phyloP scores from a whole-genome alignment of 2,329 filamentous ascomycete species.

The Xylariaceae sp. region DNA sequence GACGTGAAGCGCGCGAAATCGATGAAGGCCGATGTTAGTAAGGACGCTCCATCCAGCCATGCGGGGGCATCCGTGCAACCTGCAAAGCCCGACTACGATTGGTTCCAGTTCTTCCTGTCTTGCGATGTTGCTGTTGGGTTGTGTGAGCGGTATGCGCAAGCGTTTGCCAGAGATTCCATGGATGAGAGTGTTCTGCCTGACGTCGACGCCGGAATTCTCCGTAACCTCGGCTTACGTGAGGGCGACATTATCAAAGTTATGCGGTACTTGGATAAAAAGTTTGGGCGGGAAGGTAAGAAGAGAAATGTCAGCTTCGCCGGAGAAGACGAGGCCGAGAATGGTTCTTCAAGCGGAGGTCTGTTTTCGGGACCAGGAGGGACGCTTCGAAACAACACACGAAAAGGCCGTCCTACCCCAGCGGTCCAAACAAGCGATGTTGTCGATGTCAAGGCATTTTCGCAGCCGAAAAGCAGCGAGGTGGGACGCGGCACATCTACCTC shows the following conservation, averaged over 20 bases:
- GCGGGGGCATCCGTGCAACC: constrained; percentile 69
- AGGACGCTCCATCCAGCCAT: constrained; percentile 41
- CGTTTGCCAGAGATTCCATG: constrained; percentile 92
- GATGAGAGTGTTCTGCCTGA: constrained; percentile 91
- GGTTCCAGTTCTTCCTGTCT: constrained; percentile 97
- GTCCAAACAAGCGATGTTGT: constrained; percentile 85
- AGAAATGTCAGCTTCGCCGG: constrained; percentile 40
- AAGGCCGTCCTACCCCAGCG: constrained; percentile 86
- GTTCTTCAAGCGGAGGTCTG: constrained; percentile 64
- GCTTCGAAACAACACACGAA: constrained; percentile 91
- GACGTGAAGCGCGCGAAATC: constrained; percentile 70
- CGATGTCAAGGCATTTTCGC: constrained; percentile 83
- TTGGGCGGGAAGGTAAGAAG: constrained; percentile 67
- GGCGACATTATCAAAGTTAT: constrained; percentile 97
- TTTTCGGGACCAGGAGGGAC: constrained; percentile 94
- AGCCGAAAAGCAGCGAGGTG: constrained; percentile 56
- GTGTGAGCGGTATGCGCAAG: constrained; percentile 91
- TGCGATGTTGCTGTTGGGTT: constrained; percentile 91
- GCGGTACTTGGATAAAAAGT: constrained; percentile 84
- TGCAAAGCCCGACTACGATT: constrained; percentile 82
- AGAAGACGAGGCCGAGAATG: constrained; percentile 62
- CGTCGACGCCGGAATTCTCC: constrained; percentile 80
- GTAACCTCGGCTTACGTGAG: constrained; percentile 91
- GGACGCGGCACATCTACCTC: constrained; percentile 49
- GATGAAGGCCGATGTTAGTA: constrained; percentile 39